Conservation (phyloP, 2,329 filamentous ascomycete species). For the Fusarium sp. region DNA sequence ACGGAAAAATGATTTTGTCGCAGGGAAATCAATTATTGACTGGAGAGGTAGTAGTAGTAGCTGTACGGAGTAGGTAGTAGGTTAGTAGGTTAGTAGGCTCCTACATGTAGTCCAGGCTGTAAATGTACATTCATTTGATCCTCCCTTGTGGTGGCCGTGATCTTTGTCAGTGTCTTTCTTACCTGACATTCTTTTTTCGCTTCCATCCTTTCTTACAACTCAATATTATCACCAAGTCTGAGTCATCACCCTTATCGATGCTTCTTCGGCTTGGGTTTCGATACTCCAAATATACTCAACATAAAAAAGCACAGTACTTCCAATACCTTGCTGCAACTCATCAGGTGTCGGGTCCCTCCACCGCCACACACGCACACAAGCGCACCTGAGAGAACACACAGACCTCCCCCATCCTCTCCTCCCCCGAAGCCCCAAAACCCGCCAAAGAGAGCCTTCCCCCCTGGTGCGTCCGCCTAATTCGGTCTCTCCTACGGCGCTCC, state of each 20-base stretch:
- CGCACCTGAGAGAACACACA: constrained; percentile 35
- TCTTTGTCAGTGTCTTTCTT: constrained; percentile 1
- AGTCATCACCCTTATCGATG: background rate
- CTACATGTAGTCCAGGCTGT: background rate
- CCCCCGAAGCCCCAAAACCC: constrained; percentile 26
- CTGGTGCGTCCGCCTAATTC: constrained; percentile 41
- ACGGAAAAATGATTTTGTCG: constrained; percentile 23
- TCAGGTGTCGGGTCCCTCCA: constrained; percentile 37
- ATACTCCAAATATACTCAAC: constrained; percentile 2
- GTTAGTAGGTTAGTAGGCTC: background rate
- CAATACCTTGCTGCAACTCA: constrained; percentile 30
- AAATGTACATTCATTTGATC: constrained; percentile 12
- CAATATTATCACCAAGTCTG: constrained; percentile 7
- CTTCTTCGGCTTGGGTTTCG: constrained; percentile 2
- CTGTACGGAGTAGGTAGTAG: background rate
- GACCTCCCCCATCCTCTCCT: constrained; percentile 35
- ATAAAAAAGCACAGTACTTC: constrained; percentile 1
- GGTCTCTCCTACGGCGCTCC: constrained; percentile 35
- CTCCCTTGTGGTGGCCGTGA: constrained; percentile 15
- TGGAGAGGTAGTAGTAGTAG: background rate
- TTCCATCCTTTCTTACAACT: constrained; percentile 5
- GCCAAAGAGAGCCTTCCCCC: constrained; percentile 24
- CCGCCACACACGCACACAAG: constrained; percentile 39
- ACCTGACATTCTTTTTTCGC: background rate
- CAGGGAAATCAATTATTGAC: background rate